phyloP scores from a whole-genome alignment of 169 alveolate genomes.

The Cryptosporidium muris region DNA sequence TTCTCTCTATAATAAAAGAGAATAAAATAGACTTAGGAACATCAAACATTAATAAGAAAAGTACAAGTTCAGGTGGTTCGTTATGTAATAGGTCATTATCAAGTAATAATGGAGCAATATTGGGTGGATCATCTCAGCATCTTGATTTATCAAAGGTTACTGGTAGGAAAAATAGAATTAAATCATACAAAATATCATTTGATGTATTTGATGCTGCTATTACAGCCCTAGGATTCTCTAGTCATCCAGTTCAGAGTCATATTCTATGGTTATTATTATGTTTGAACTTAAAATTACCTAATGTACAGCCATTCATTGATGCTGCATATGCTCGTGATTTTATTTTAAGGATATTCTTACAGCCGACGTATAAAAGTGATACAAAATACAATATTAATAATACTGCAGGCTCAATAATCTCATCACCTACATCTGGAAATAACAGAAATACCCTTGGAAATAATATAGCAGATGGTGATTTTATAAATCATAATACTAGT shows the following conservation, averaged over 20 bases:
- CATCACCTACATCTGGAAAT: neutral
- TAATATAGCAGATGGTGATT: neutral
- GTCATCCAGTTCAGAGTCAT: constrained; percentile 33
- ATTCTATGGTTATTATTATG: constrained; percentile 37
- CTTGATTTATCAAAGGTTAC: constrained; percentile 11
- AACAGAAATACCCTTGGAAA: neutral
- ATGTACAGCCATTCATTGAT: constrained; percentile 12
- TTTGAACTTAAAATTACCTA: constrained; percentile 14
- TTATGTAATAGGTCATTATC: too few species aligned
- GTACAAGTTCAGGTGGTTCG: too few species aligned
- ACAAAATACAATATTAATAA: neutral
- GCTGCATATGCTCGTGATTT: constrained; percentile 38
- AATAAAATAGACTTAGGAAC: constrained; percentile 5
- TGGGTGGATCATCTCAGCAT: too few species aligned
- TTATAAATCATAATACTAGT: neutral
- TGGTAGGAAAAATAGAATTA: neutral
- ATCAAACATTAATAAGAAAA: neutral
- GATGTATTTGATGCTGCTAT: constrained; percentile 38
- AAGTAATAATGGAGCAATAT: too few species aligned
- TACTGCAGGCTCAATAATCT: neutral
- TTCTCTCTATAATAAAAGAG: neutral
- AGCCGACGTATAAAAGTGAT: constrained; percentile 18
- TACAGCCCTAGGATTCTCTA: constrained; percentile 49
- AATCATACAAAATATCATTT: constrained; percentile 28
- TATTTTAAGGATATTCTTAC: constrained; percentile 18